Evolutionary conservation across 2,329 filamentous ascomycete species (phyloP).

Genomic region (Aspergillus vadensis): DNA sequence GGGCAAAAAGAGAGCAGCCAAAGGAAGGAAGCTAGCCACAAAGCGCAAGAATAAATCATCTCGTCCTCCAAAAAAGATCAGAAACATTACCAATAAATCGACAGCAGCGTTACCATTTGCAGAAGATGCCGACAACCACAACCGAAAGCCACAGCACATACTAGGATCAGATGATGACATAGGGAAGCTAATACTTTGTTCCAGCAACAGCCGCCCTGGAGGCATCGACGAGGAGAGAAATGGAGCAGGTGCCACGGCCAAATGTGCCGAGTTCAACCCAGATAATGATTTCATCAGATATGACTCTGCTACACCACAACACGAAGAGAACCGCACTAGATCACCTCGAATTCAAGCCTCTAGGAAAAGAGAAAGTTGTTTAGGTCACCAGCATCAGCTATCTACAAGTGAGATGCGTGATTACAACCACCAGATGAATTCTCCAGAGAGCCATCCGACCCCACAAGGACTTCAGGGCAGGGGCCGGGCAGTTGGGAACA

Average conservation of each 20-base stretch:
- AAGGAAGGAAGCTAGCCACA: not conserved
- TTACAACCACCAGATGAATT: not conserved
- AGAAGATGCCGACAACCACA: not conserved
- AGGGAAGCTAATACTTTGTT: not conserved
- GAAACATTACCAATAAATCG: not conserved
- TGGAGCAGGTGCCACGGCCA: not conserved
- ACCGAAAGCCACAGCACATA: not conserved
- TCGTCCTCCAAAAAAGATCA: not conserved
- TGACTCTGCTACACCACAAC: not conserved
- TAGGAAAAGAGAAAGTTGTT: not conserved
- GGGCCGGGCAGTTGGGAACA: constrained; percentile 26
- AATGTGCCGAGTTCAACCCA: not conserved
- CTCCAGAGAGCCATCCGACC: not conserved
- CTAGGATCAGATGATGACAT: not conserved
- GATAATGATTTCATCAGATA: not conserved
- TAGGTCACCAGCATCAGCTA: not conserved
- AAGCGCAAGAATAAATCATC: not conserved
- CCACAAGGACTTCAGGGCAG: constrained; percentile 18
- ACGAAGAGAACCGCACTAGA: not conserved
- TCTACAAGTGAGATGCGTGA: too few relatives aligned
- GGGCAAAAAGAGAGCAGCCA: not conserved
- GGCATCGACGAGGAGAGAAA: not conserved
- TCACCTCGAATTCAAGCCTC: not conserved
- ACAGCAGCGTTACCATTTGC: not conserved
- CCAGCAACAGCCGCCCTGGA: not conserved